phyloP scores from a whole-genome alignment of 352 stramenopile species.

The Phytophthora syringae region DNA sequence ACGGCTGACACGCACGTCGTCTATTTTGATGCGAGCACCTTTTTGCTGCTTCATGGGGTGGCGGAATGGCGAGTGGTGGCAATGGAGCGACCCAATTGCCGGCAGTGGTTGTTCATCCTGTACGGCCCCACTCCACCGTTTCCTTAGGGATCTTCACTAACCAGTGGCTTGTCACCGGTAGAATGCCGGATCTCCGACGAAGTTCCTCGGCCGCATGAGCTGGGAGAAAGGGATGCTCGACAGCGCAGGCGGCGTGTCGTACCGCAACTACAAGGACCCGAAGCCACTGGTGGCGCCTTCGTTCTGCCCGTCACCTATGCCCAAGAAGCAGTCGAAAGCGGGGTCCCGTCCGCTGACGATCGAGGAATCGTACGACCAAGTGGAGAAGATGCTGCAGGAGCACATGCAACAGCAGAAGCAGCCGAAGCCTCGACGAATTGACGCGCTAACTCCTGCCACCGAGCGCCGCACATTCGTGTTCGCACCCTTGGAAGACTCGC shows the following conservation, averaged over 20 bases:
- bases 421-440: slow-evolving; percentile 20
- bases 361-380: slow-evolving; percentile 51
- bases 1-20: background rate
- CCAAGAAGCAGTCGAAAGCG: slow-evolving; percentile 8
- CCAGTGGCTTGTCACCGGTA: slow-evolving; percentile 6
- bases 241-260: background rate
- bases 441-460: slow-evolving; percentile 14
- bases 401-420: slow-evolving; percentile 38
- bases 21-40: background rate
- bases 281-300: too few species aligned
- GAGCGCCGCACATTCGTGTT: slow-evolving; percentile 47
- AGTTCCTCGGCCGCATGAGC: slow-evolving; percentile 59
- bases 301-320: background rate
- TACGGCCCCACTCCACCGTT: background rate
- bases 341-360: slow-evolving; percentile 37
- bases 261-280: slow-evolving; percentile 13
- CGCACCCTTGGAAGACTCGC: slow-evolving; percentile 43
- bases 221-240: slow-evolving; percentile 67
- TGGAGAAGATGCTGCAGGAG: slow-evolving; percentile 56
- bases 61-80: background rate
- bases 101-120: too few species aligned
- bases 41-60: too few species aligned
- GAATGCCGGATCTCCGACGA: slow-evolving; percentile 18
- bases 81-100: slow-evolving; percentile 19
- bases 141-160: background rate